Conservation (phyloP, 352 stramenopile species). For the Elongisporangium prolatum region DNA sequence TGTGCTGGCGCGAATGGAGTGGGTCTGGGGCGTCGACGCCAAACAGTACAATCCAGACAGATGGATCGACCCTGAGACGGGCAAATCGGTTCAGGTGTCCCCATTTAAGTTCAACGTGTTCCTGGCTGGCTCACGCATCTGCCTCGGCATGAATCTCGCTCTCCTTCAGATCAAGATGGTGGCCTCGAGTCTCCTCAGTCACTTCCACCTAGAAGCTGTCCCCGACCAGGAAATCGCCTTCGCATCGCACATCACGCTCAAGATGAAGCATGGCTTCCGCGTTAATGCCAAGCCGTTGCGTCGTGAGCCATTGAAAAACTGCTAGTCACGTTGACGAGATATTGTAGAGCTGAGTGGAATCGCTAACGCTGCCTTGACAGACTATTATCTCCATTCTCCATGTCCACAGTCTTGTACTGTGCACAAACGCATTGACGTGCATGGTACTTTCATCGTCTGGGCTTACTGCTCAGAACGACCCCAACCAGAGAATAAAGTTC, state of each 20-base stretch:
- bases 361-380: too few species aligned
- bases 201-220: conserved; percentile 44
- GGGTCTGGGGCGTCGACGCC: conserved; percentile 45
- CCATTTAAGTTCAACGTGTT: conserved; percentile 40
- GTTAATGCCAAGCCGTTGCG: conserved; percentile 9
- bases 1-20: conserved; percentile 36
- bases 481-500: too few species aligned
- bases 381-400: too few species aligned
- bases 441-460: too few species aligned
- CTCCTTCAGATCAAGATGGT: conserved; percentile 57
- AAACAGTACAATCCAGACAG: conserved; percentile 46
- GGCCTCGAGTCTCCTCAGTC: conserved; percentile 36
- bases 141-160: conserved; percentile 43
- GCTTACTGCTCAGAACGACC: too few species aligned
- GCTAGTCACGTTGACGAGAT: too few species aligned
- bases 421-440: too few species aligned
- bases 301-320: too few species aligned
- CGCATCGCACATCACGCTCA: neutral
- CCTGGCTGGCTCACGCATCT: conserved; percentile 42
- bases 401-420: too few species aligned
- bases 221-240: conserved; percentile 14
- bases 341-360: too few species aligned
- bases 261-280: neutral
- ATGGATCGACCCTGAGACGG: conserved; percentile 26
- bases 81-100: conserved; percentile 9